Conservation (phyloP, 148 eudicot species). For the Vaccinium macrocarpon region DNA sequence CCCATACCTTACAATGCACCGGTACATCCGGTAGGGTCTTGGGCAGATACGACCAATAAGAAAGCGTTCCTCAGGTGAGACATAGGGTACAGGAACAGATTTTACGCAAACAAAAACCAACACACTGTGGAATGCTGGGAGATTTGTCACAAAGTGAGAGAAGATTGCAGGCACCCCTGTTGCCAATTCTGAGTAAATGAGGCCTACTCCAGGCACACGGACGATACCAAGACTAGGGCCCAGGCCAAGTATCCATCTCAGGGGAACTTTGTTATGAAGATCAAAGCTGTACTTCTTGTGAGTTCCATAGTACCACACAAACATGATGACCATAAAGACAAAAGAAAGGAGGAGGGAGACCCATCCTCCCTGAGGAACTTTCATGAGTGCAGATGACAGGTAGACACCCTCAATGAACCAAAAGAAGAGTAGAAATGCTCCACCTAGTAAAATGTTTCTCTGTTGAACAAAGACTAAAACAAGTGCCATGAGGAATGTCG, state of each 20-base stretch:
- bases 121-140: conserved; percentile 88
- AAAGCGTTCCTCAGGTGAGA: conserved; percentile 82
- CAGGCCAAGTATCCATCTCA: conserved; percentile 91
- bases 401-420: conserved; percentile 68
- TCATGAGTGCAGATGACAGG: conserved; percentile 66
- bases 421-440: conserved; percentile 63
- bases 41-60: conserved; percentile 92
- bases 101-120: conserved; percentile 89
- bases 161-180: conserved; percentile 92
- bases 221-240: conserved; percentile 97
- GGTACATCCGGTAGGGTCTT: conserved; percentile 91
- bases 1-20: conserved; percentile 85
- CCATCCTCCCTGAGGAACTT: conserved; percentile 98
- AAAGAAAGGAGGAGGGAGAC: conserved; percentile 71
- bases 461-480: conserved; percentile 78
- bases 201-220: conserved; percentile 93
- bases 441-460: conserved; percentile 39
- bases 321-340: conserved; percentile 70
- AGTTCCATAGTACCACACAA: conserved; percentile 90
- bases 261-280: conserved; percentile 84
- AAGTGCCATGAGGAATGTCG: conserved; percentile 85
- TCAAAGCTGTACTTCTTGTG: conserved; percentile 87
- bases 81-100: conserved; percentile 83
- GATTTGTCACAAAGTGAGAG: conserved; percentile 93
- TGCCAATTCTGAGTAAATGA: conserved; percentile 86